phyloP scores from a whole-genome alignment of 768 basidiomycete species.

The Mycena capillaripes region DNA sequence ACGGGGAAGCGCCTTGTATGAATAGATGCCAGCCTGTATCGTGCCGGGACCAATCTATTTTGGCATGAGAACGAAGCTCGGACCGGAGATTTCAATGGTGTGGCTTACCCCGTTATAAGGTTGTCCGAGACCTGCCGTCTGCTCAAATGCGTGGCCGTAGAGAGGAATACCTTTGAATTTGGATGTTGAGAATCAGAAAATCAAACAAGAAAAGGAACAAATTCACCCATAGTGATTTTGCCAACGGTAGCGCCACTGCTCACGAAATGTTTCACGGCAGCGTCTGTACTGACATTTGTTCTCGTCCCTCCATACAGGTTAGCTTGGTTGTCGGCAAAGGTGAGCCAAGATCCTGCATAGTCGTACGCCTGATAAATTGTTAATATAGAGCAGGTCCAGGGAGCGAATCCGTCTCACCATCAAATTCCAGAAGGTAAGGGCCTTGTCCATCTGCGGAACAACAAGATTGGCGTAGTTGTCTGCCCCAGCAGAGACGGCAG shows the following conservation, averaged over 20 bases:
- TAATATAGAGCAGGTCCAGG: conserved; percentile 36
- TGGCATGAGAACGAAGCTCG: neutral
- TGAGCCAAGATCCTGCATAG: conserved; percentile 67
- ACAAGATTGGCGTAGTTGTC: conserved; percentile 70
- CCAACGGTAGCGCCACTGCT: conserved; percentile 70
- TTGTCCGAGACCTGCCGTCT: conserved; percentile 75
- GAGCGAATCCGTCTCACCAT: conserved; percentile 59
- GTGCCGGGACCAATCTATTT: conserved; percentile 78
- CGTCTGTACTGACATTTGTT: conserved; percentile 77
- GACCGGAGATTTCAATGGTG: neutral
- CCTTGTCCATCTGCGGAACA: conserved; percentile 73
- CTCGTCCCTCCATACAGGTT: conserved; percentile 77
- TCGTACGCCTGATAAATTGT: conserved; percentile 15
- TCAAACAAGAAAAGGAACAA: neutral
- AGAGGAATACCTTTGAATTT: conserved; percentile 85
- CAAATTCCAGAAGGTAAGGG: conserved; percentile 84
- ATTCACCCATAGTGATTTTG: conserved; percentile 77
- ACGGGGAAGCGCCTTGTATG: conserved; percentile 81
- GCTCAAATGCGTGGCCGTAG: conserved; percentile 84
- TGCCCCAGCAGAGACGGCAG: conserved; percentile 75
- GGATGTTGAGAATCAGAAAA: neutral
- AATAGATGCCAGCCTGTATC: conserved; percentile 78
- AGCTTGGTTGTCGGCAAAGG: conserved; percentile 67
- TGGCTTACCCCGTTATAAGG: conserved; percentile 74
- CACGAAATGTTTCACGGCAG: conserved; percentile 72